Percentiles rank a stretch among this genome's conserved stretches.
Conservation (phyloP, 306 rosid species). For the Rosa lucieae region DNA sequence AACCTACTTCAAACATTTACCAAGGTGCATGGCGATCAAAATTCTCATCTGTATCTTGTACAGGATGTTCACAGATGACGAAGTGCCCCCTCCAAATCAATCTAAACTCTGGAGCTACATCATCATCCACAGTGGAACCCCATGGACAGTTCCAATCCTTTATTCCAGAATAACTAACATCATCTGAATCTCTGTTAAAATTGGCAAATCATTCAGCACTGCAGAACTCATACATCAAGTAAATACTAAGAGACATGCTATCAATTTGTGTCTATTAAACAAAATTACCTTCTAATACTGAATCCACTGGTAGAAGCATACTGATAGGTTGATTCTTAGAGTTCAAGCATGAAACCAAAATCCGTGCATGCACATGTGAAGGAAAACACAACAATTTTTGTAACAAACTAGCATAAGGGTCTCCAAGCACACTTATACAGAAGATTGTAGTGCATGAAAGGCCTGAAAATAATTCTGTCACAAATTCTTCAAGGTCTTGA, state of each 20-base stretch:
- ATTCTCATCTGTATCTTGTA: slow-evolving; percentile 57
- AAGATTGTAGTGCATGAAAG: slow-evolving; percentile 70
- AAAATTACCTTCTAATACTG: slow-evolving; percentile 61
- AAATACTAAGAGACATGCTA: slow-evolving; percentile 1
- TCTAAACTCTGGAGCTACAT: slow-evolving; percentile 78
- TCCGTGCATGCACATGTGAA: slow-evolving; percentile 59
- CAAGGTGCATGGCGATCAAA: slow-evolving; percentile 57
- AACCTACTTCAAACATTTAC: slow-evolving; percentile 60
- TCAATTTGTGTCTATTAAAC: slow-evolving; percentile 10
- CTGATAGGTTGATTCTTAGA: slow-evolving; percentile 66
- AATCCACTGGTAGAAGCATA: slow-evolving; percentile 62
- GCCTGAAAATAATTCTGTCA: slow-evolving; percentile 50
- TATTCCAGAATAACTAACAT: slow-evolving; percentile 23
- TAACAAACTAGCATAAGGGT: slow-evolving; percentile 58
- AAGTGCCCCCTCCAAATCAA: slow-evolving; percentile 68
- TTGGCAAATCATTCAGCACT: slow-evolving; percentile 1
- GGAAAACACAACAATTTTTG: slow-evolving; percentile 51
- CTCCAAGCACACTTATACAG: slow-evolving; percentile 69
- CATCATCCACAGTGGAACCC: slow-evolving; percentile 74
- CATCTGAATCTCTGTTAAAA: slow-evolving; percentile 33
- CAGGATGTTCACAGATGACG: slow-evolving; percentile 44
- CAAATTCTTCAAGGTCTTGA: slow-evolving; percentile 61
- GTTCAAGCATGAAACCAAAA: slow-evolving; percentile 68
- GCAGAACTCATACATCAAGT: not conserved
- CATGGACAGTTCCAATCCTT: slow-evolving; percentile 84